Evolutionary conservation across 2,329 filamentous ascomycete species (phyloP).

Genomic region (Trichoderma sp.): DNA sequence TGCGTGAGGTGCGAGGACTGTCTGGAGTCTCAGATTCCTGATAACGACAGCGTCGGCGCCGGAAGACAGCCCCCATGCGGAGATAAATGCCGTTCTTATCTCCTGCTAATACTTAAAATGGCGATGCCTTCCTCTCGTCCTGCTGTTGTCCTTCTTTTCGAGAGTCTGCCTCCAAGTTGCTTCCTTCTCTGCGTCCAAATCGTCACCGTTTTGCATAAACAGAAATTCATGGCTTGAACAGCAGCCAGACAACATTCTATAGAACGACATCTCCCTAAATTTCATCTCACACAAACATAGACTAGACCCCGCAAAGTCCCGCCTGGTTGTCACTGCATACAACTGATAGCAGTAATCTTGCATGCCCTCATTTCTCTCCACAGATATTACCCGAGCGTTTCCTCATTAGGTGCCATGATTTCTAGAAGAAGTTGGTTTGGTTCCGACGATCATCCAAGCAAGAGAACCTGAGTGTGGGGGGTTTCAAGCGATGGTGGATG

Average conservation of each 20-base stretch:
- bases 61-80: not conserved
- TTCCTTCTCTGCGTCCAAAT: not conserved
- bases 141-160: not conserved
- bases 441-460: not conserved
- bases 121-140: not conserved
- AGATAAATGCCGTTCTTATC: not conserved
- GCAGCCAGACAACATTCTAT: not conserved
- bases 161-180: not conserved
- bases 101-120: not conserved
- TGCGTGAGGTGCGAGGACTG: slow-evolving; percentile 5
- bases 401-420: not conserved
- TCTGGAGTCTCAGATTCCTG: not conserved
- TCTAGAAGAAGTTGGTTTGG: slow-evolving; percentile 1
- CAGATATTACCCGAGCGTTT: not conserved
- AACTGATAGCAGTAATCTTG: not conserved
- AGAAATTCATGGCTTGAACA: not conserved
- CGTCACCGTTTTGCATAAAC: not conserved
- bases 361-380: not conserved
- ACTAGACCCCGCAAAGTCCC: not conserved
- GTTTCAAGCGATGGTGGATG: not conserved
- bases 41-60: not conserved
- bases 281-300: not conserved
- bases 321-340: not conserved
- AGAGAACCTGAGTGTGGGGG: not conserved
- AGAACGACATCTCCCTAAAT: not conserved